Evolutionary conservation across 306 rosid species (phyloP).

Genomic region (Lablab purpureus): DNA sequence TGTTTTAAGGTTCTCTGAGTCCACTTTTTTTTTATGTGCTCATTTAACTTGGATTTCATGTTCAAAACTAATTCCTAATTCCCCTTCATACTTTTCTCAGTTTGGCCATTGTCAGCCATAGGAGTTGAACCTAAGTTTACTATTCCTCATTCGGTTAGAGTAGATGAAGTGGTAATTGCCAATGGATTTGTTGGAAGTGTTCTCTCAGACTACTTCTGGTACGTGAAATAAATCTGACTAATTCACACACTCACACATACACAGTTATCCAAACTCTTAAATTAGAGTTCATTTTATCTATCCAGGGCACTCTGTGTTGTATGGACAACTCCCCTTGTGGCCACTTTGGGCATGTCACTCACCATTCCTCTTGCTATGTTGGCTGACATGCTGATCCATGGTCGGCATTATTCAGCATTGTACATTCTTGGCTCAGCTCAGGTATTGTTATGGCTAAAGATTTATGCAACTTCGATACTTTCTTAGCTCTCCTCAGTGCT

Average conservation of each 20-base stretch:
- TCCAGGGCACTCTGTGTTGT: conserved; percentile 94
- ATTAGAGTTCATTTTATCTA: conserved; percentile 40
- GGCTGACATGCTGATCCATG: conserved; percentile 97
- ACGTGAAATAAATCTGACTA: conserved; percentile 39
- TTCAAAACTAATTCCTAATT: conserved; percentile 17
- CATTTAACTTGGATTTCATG: conserved; percentile 9
- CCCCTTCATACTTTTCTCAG: conserved; percentile 53
- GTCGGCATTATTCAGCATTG: conserved; percentile 88
- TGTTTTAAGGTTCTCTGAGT: conserved; percentile 8
- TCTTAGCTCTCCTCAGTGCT: neutral
- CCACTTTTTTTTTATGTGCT: conserved; percentile 25
- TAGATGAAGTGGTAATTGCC: conserved; percentile 94
- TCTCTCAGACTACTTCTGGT: conserved; percentile 97
- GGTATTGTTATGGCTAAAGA: conserved; percentile 57
- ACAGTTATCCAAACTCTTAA: conserved; percentile 19
- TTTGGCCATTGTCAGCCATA: conserved; percentile 91
- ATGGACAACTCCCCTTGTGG: conserved; percentile 99
- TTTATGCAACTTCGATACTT: conserved; percentile 19
- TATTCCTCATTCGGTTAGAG: conserved; percentile 77
- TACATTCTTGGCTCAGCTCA: conserved; percentile 93
- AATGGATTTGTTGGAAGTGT: conserved; percentile 96
- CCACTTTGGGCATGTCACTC: conserved; percentile 99
- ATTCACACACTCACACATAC: conserved; percentile 7
- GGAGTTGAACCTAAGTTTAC: conserved; percentile 94
- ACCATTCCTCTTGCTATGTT: conserved; percentile 98